phyloP scores from a whole-genome alignment of 2,329 filamentous ascomycete species.

The Penicillium sclerotigenum region DNA sequence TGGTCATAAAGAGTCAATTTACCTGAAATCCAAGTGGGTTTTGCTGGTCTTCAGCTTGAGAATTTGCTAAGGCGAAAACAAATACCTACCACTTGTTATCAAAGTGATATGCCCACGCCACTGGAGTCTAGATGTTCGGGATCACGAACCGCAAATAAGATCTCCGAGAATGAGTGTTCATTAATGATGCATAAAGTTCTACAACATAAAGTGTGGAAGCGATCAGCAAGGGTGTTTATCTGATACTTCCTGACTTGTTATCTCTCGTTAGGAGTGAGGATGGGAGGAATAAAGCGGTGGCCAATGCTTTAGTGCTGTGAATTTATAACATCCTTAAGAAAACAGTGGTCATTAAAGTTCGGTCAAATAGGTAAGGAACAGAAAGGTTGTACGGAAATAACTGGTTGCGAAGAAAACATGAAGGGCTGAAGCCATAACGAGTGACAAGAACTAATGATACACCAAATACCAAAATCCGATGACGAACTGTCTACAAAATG shows the following conservation, averaged over 20 bases:
- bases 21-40: not conserved
- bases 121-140: not conserved
- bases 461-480: not conserved
- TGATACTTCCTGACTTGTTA: not conserved
- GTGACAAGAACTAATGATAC: constrained; percentile 4
- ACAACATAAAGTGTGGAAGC: fast-evolving
- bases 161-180: too few relatives aligned
- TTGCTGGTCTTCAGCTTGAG: not conserved
- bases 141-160: not conserved
- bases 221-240: fast-evolving
- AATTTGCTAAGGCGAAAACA: not conserved
- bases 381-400: constrained; percentile 4
- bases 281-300: too few relatives aligned
- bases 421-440: constrained; percentile 6
- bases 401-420: not conserved
- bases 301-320: fast-evolving
- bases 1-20: not conserved
- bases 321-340: not conserved
- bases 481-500: constrained; percentile 20
- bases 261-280: fast-evolving
- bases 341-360: constrained; percentile 11
- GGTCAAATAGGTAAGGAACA: constrained; percentile 2
- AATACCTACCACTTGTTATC: not conserved
- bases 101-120: not conserved
- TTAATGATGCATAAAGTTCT: not conserved